Percentiles rank a stretch among this genome's conserved stretches.
Conservation (phyloP, 768 basidiomycete species). For the Leccinum ochraceum region DNA sequence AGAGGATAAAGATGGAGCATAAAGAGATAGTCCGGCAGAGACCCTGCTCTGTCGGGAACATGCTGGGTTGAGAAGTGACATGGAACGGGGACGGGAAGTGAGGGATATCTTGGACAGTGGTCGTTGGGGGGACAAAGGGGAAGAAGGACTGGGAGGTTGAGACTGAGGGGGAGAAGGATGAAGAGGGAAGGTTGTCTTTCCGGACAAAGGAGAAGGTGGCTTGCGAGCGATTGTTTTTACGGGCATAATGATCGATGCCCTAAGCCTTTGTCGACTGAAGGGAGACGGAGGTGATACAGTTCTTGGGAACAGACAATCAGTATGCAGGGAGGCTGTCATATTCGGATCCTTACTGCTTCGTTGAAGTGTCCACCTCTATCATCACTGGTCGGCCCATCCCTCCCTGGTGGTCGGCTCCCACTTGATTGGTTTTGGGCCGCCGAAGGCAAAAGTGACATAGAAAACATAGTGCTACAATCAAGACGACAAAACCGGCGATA, state of each 20-base stretch:
- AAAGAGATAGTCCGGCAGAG: slow-evolving; percentile 37
- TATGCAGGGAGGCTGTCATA: not conserved
- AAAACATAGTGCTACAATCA: slow-evolving; percentile 35
- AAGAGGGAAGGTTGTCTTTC: slow-evolving; percentile 41
- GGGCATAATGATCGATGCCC: slow-evolving; percentile 53
- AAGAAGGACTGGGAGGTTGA: slow-evolving; percentile 35
- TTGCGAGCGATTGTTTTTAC: slow-evolving; percentile 44
- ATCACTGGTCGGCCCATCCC: slow-evolving; percentile 10
- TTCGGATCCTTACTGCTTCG: slow-evolving; percentile 15
- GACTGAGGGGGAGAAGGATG: slow-evolving; percentile 35
- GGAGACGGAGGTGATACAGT: slow-evolving; percentile 12
- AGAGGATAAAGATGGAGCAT: slow-evolving; percentile 33
- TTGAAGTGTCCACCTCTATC: slow-evolving; percentile 4
- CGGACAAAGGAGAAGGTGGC: slow-evolving; percentile 39
- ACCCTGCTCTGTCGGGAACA: slow-evolving; percentile 33
- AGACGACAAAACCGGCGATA: slow-evolving; percentile 9
- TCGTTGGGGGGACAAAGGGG: slow-evolving; percentile 34
- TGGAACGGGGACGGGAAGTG: slow-evolving; percentile 16
- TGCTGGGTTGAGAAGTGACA: slow-evolving; percentile 24
- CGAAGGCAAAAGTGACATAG: slow-evolving; percentile 39
- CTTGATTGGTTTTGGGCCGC: slow-evolving; percentile 41
- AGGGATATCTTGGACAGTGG: slow-evolving; percentile 11
- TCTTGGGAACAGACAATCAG: slow-evolving; percentile 3
- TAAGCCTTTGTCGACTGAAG: slow-evolving; percentile 48
- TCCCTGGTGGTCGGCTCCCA: slow-evolving; percentile 36